Percentiles rank a stretch among this genome's conserved stretches.
These are phyloP conservation scores for Mycena venus DNA, from an alignment of 768 basidiomycete genomes.

Conservation along the genomic window DNA sequence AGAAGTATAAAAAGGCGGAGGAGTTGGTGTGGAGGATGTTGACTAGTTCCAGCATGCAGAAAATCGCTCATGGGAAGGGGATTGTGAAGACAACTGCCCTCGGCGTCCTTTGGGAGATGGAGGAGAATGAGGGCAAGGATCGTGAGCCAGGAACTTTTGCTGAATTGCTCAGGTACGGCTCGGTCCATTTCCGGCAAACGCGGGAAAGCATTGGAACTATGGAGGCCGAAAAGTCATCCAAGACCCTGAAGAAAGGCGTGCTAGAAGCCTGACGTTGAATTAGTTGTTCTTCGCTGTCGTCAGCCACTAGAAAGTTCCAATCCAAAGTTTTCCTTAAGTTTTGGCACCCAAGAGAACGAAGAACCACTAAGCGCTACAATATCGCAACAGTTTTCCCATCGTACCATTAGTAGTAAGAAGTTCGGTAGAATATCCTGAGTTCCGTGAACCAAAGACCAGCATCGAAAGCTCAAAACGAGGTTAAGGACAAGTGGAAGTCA, in stretches of 20 bases:
- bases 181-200: neutral
- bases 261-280: no score
- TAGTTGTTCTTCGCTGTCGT: no score
- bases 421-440: no score
- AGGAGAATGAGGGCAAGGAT: neutral
- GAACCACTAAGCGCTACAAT: no score
- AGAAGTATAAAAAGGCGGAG: neutral
- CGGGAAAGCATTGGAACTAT: neutral
- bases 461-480: no score
- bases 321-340: no score
- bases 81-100: neutral
- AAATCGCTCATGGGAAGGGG: neutral
- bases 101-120: neutral
- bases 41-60: neutral
- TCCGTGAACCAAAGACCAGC: no score
- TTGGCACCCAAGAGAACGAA: no score
- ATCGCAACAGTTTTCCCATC: no score
- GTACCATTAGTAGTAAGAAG: no score
- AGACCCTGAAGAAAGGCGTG: neutral
- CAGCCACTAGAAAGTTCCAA: no score
- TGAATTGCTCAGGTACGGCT: neutral
- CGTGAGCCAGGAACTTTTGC: neutral
- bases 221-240: neutral
- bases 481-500: no score
- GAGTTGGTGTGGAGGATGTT: neutral